Evolutionary conservation across 768 basidiomycete species (phyloP), one percentile per base, ranked within the genome.

Genomic region (Leccinum variicolor): DNA sequence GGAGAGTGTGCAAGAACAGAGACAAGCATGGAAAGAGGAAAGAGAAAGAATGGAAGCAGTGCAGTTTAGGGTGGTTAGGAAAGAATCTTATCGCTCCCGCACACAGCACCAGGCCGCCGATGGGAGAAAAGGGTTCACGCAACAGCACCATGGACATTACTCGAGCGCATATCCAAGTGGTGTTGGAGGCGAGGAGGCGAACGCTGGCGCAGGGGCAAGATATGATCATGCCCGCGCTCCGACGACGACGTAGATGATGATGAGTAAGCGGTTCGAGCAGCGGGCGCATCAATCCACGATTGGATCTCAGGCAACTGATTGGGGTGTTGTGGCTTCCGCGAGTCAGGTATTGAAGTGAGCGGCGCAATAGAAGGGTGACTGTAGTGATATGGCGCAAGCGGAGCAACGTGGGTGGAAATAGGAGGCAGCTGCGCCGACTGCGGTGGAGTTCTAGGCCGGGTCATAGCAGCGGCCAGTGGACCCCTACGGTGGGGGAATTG

Each of bases 401-500:
- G 68, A 23, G 73, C 65, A 51, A 71, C 69, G 29, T 75, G 74
- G 34, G 73, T 67, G 34, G 76, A 74, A 61, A 82, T 81, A 62
- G 80, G 80, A 41, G 76, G 79, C 10, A 77, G 70, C 60, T 77
- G 78, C 15, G 66, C 69, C 39, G 65, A 67, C 59, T 76, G 78
- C 57, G 84, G 81, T 19, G 84, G 80, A 3, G 79, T 79, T 63
- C 82, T 79, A 41, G 79, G 76, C 61, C 78, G 77, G 33, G 60
- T 53, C 53, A 84, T 72, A 21, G 79, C 75, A 3, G 77, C 68
- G 10, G 86, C 82, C 33, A 89, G 74, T 0, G 88, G 86, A 0
- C 88, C 88, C 39, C 89, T 80, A 64, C 88, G 88, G 74, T 89
- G 89, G 5, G 89, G 89, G 70, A 90, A 90, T 64, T 89, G 89